Evolutionary conservation across 2,329 filamentous ascomycete species (phyloP).

Genomic region (Xylaria sp.): DNA sequence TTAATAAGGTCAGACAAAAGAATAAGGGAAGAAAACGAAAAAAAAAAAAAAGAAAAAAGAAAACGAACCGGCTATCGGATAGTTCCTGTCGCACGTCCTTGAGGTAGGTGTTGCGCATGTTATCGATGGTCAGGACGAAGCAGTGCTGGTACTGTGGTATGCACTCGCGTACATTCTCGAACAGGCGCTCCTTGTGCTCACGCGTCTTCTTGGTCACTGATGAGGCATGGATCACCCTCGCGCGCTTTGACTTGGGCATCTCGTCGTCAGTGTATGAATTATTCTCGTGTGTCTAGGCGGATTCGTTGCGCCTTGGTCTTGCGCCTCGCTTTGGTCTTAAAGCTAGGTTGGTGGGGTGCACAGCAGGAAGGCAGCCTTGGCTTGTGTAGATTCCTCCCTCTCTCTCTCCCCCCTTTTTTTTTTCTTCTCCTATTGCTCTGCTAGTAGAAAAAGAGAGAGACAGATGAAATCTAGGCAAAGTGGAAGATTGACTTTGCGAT

Average conservation of each 20-base stretch:
- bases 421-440: not conserved
- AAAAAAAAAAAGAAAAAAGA: constrained; percentile 64
- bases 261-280: constrained; percentile 36
- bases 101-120: constrained; percentile 97
- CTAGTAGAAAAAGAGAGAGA: not conserved
- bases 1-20: too few relatives aligned
- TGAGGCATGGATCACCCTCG: constrained; percentile 86
- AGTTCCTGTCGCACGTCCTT: constrained; percentile 89
- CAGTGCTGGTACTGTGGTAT: constrained; percentile 86
- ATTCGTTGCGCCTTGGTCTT: not conserved
- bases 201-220: constrained; percentile 91
- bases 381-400: not conserved
- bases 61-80: constrained; percentile 76
- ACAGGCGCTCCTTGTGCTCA: constrained; percentile 90
- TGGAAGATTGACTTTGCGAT: not conserved
- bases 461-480: too few relatives aligned
- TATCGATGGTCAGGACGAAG: constrained; percentile 92
- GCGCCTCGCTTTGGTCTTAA: not conserved
- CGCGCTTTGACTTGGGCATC: constrained; percentile 97
- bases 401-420: too few relatives aligned
- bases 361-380: too few relatives aligned
- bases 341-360: not conserved
- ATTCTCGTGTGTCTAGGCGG: not conserved
- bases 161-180: constrained; percentile 84
- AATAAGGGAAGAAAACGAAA: not conserved